These are phyloP conservation scores for Colletotrichum agaves DNA, from an alignment of 2,329 filamentous ascomycete species.

Conservation along the genomic window DNA sequence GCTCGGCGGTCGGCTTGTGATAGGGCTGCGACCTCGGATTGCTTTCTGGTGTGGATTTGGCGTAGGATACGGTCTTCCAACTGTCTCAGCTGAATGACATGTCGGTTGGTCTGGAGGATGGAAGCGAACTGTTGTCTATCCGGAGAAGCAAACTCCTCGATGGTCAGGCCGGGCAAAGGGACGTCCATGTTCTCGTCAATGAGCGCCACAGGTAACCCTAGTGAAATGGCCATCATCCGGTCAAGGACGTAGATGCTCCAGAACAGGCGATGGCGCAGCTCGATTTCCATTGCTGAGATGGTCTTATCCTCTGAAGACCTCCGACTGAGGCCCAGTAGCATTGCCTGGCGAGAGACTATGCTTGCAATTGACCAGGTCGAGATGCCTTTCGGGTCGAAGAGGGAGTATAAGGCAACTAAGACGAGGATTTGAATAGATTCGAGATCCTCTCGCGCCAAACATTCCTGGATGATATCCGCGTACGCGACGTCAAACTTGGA, in stretches of 20 bases:
- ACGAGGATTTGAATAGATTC: slow-evolving; percentile 55
- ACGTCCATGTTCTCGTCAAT: slow-evolving; percentile 52
- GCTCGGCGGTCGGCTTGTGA: slow-evolving; percentile 46
- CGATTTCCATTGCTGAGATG: slow-evolving; percentile 43
- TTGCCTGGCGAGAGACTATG: slow-evolving; percentile 52
- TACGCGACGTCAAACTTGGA: slow-evolving; percentile 51
- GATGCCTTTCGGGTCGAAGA: slow-evolving; percentile 54
- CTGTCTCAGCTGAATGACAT: slow-evolving; percentile 56
- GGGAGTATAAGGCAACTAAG: slow-evolving; percentile 54
- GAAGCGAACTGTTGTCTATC: slow-evolving; percentile 51
- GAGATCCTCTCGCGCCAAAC: slow-evolving; percentile 48
- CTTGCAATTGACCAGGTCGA: slow-evolving; percentile 54
- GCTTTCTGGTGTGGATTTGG: slow-evolving; percentile 48
- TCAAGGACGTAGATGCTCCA: slow-evolving; percentile 59
- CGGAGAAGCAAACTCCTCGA: slow-evolving; percentile 56
- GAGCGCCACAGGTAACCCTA: slow-evolving; percentile 53
- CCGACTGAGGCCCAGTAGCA: slow-evolving; percentile 51
- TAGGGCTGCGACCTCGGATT: slow-evolving; percentile 44
- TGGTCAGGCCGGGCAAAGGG: slow-evolving; percentile 55
- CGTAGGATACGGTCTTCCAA: slow-evolving; percentile 54
- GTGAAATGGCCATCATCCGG: slow-evolving; percentile 56
- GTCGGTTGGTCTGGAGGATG: slow-evolving; percentile 56
- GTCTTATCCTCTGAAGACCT: slow-evolving; percentile 44
- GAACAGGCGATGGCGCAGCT: slow-evolving; percentile 52
- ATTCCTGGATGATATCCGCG: slow-evolving; percentile 53